Conservation (phyloP, 2,329 filamentous ascomycete genomes). For the Fusarium sp. region DNA sequence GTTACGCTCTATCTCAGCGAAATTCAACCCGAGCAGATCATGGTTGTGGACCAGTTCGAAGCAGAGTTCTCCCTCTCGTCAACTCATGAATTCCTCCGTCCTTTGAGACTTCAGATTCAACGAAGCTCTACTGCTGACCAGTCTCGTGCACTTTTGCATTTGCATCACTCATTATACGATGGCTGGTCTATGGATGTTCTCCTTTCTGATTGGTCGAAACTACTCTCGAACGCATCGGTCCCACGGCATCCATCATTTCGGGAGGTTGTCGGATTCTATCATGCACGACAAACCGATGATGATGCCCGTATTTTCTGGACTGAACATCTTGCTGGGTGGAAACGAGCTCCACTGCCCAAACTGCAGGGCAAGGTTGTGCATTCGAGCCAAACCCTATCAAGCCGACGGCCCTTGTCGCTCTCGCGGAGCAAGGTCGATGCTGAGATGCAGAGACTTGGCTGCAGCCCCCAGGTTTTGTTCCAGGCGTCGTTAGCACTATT, state of each 20-base stretch:
- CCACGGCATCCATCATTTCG: slow-evolving; percentile 71
- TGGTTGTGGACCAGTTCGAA: slow-evolving; percentile 54
- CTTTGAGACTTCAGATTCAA: slow-evolving; percentile 73
- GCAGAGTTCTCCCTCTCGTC: slow-evolving; percentile 59
- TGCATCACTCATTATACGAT: slow-evolving; percentile 91
- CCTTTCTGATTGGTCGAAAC: slow-evolving; percentile 72
- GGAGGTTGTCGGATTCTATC: slow-evolving; percentile 68
- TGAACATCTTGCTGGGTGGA: slow-evolving; percentile 71
- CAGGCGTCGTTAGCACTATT: slow-evolving; percentile 80
- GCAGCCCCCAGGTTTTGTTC: slow-evolving; percentile 80
- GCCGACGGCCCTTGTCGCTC: slow-evolving; percentile 34
- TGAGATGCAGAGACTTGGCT: slow-evolving; percentile 58
- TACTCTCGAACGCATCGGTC: slow-evolving; percentile 57
- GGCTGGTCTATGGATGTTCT: slow-evolving; percentile 92
- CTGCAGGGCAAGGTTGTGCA: slow-evolving; percentile 50
- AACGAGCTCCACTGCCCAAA: slow-evolving; percentile 70
- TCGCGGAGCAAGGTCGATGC: slow-evolving; percentile 46
- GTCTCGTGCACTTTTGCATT: slow-evolving; percentile 63
- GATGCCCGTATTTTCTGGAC: slow-evolving; percentile 77
- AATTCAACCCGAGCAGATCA: slow-evolving; percentile 61
- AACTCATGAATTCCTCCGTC: slow-evolving; percentile 63
- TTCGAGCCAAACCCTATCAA: slow-evolving; percentile 31
- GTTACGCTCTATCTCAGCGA: slow-evolving; percentile 71
- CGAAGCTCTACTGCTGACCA: slow-evolving; percentile 35
- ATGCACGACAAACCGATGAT: slow-evolving; percentile 52